Percentiles rank a stretch among this genome's conserved stretches.
Evolutionary conservation across 208 protist species (phyloP).

Genomic region (Hexamita inflata): DNA sequence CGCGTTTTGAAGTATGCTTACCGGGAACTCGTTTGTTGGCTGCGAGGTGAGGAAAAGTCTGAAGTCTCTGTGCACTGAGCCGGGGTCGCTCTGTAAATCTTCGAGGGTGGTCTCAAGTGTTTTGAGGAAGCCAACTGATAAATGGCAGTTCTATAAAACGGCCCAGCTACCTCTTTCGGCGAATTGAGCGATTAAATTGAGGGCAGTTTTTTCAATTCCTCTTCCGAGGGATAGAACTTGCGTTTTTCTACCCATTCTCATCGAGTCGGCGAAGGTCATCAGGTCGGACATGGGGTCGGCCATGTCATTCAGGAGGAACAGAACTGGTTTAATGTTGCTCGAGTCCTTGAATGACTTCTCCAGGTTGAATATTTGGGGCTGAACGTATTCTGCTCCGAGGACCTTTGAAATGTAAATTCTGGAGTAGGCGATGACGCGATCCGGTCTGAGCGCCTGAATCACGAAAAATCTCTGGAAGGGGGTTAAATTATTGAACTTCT

Average conservation of each 20-base stretch:
- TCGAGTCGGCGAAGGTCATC: slow-evolving; percentile 80
- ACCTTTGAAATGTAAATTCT: slow-evolving; percentile 63
- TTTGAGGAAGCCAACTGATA: slow-evolving; percentile 85
- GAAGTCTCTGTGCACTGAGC: slow-evolving; percentile 82
- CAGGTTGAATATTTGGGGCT: slow-evolving; percentile 82
- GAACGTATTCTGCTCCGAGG: slow-evolving; percentile 71
- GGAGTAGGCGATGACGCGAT: slow-evolving; percentile 82
- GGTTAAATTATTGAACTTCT: slow-evolving; percentile 62
- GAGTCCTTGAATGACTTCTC: slow-evolving; percentile 60
- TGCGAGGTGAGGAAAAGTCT: slow-evolving; percentile 95
- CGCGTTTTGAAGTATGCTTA: slow-evolving; percentile 71
- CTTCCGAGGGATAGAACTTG: slow-evolving; percentile 84
- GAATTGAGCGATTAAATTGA: slow-evolving; percentile 74
- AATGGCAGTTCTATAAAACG: slow-evolving; percentile 89
- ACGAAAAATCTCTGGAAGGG: slow-evolving; percentile 79
- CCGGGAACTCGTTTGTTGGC: slow-evolving; percentile 81
- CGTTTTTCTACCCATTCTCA: slow-evolving; percentile 66
- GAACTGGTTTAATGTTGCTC: slow-evolving; percentile 76
- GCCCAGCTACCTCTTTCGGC: slow-evolving; percentile 83
- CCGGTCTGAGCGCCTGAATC: slow-evolving; percentile 75
- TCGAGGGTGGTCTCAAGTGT: slow-evolving; percentile 86
- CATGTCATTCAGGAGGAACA: slow-evolving; percentile 88
- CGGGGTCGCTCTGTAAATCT: slow-evolving; percentile 49
- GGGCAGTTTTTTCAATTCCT: slow-evolving; percentile 80
- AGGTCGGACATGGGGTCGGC: slow-evolving; percentile 91